Percentiles rank a stretch among this genome's conserved stretches.
phyloP scores from a whole-genome alignment of 352 stramenopile genomes.

The Elongisporangium anandrum region DNA sequence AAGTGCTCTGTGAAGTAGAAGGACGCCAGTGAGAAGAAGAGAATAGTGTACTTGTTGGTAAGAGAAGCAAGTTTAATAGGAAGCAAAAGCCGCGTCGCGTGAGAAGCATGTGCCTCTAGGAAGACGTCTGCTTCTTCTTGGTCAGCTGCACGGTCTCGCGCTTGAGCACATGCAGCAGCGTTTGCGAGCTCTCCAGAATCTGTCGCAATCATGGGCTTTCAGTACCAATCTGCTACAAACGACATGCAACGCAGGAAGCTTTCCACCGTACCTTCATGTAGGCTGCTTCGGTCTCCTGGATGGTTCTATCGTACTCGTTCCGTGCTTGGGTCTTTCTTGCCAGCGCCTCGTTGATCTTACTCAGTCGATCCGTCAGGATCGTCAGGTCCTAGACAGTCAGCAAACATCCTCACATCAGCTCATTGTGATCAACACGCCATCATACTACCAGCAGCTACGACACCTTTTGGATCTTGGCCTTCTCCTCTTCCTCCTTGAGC shows the following conservation, averaged over 20 bases:
- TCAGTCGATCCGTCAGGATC: constrained; percentile 88
- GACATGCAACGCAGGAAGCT: too few species aligned
- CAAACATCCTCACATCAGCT: neutral
- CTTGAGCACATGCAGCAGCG: constrained; percentile 93
- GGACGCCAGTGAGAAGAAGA: neutral
- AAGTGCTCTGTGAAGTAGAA: too few species aligned
- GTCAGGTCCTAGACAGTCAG: constrained; percentile 62
- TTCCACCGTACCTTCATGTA: constrained; percentile 96
- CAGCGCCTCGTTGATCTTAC: constrained; percentile 90
- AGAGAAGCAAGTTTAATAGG: neutral
- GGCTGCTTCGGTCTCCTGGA: constrained; percentile 91
- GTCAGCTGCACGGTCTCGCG: constrained; percentile 91
- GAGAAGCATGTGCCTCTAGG: constrained; percentile 24
- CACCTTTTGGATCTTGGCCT: constrained; percentile 93
- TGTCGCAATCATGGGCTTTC: constrained; percentile 5
- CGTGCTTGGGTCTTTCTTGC: constrained; percentile 86
- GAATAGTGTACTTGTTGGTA: neutral
- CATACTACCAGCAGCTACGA: too few species aligned
- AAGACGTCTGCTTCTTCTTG: constrained; percentile 93
- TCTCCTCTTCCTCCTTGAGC: constrained; percentile 93
- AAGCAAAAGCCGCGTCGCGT: neutral
- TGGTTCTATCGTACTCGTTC: constrained; percentile 93
- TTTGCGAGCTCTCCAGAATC: constrained; percentile 94
- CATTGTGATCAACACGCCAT: too few species aligned
- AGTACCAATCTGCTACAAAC: neutral